phyloP scores from a whole-genome alignment of 176 grass and related monocot genomes.

The Oryza glaberrima region DNA sequence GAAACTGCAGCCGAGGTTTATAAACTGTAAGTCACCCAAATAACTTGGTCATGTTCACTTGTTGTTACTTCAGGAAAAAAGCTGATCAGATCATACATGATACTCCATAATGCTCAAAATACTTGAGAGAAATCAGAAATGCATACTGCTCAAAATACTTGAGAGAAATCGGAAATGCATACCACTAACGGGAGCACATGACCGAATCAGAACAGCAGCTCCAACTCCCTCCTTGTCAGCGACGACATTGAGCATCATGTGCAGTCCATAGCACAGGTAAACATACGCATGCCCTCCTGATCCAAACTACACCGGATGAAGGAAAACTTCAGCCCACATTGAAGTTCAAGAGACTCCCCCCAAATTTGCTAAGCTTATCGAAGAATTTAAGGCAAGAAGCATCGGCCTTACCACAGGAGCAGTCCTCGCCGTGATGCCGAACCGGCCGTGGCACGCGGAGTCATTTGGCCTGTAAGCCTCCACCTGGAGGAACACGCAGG shows the following conservation, averaged over 20 bases:
- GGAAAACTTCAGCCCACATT: neutral
- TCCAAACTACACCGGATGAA: constrained; percentile 64
- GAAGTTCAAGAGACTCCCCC: neutral
- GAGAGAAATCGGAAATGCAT: constrained; percentile 2
- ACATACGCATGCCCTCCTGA: constrained; percentile 90
- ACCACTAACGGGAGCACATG: constrained; percentile 82
- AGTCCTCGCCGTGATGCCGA: constrained; percentile 75
- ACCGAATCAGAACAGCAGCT: constrained; percentile 86
- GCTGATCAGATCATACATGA: neutral
- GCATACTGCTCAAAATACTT: constrained; percentile 33
- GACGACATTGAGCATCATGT: constrained; percentile 97
- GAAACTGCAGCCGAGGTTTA: neutral
- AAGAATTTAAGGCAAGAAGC: neutral
- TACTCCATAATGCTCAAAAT: neutral
- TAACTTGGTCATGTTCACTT: neutral
- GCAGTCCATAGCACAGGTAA: constrained; percentile 89
- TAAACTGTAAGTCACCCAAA: neutral
- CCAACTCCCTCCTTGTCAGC: constrained; percentile 80
- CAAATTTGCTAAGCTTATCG: neutral
- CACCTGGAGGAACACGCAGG: constrained; percentile 47
- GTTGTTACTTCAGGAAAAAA: neutral
- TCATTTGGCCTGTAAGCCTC: constrained; percentile 90
- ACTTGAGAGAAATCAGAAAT: neutral
- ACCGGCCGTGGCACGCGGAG: constrained; percentile 84
- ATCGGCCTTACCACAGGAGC: constrained; percentile 63